Evolutionary conservation across 2,329 filamentous ascomycete genomes (phyloP), one percentile per base, ranked within the genome.

Genomic region (Macrophomina phaseolina): DNA sequence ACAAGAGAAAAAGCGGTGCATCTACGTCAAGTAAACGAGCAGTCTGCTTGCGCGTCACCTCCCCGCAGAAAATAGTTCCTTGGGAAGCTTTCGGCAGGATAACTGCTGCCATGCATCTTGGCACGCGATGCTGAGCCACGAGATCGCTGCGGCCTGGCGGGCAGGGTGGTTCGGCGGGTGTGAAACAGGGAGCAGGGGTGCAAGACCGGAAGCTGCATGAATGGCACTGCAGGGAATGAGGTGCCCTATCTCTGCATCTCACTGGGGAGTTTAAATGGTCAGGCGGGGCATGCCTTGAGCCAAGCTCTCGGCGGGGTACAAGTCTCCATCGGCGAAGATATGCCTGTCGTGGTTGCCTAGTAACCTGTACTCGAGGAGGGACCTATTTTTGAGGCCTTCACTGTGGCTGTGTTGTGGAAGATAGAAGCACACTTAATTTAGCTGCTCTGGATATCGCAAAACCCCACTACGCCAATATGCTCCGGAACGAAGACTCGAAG

Each of bases 381-480:
- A 16, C 34, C 52, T 23, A 38, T 40, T 5, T 51, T 40, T 16
- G 42, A 14, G 52, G 32, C 34, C 38, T 40, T 36, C 55, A 60
- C n/a, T n/a, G 55, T 16, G 55, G 55, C 36, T 46, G 55, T 45
- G 32, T 60, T 40, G 53, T 58, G 5, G 16, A 18, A 62, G 16
- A 48, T 30, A 51, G 23, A 30, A 51, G 60, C 42, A 34, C 40
- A 6, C 40, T 64, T 42, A 12, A 53, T 64, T 52, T 7, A 53
- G 46, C 46, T 64, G 61, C 36, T 52, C 46, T 64, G 61, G 61
- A 53, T 64, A 53, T 64, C 61, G 61, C 46, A 52, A 64, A 34
- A 23, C 46, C 60, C 30, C 42, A 23, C 56, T 61, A 36, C 58
- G 58, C 58, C 58, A 36, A 62, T 62, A 48, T 49, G 58, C 58